Evolutionary conservation across 352 stramenopile species (phyloP), one percentile per base, ranked within the genome.

Genomic region (Pythium insidiosum): DNA sequence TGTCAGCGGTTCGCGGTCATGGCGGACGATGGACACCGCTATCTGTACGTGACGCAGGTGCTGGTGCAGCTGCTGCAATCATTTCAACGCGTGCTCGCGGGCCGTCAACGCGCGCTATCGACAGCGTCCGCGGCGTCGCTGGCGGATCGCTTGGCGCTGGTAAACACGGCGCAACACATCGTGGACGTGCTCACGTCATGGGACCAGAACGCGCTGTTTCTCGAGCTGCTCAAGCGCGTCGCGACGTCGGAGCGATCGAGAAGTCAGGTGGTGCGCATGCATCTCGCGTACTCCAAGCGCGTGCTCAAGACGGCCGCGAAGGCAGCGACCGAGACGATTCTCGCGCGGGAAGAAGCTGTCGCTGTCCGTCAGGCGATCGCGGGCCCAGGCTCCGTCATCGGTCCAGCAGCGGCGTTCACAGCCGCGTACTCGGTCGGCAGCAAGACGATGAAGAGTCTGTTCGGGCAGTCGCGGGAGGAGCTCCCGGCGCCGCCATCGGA

Each of bases 1-100:
- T 86, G 65, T 16, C 68, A 66, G 3, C 73, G 77, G 9, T 85
- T 90, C 26, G 58, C 57, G 11, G 56, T 68, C 21, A 84, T 90
- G 56, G 65, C 61, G 23, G 76, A 60, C 6, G 70, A 84, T 18
- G 62, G 84, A 37, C 72, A 86, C 38, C 61, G 74, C 2, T 88
- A 85, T 35, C n/a, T 90, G 47, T 90, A 90, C 50, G 61, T 90
- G 7, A 69, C 73, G 24, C 74, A 90, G 38, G 77, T 90, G 31
- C 63, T 82, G 22, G 52, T 80, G 15, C 56, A 58, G 20, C 50
- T 89, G 38, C 52, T 89, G 5, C 29, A 53, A 10, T 43, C 54
- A 2, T 59, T 72, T 22, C 35, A 58, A 16, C 25, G 10, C 11
- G 26, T 22, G 10, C 10, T 31, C 6, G 29, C 40, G 3, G 4